Conservation (phyloP, 768 basidiomycete species). For the Exidia glandulosa region DNA sequence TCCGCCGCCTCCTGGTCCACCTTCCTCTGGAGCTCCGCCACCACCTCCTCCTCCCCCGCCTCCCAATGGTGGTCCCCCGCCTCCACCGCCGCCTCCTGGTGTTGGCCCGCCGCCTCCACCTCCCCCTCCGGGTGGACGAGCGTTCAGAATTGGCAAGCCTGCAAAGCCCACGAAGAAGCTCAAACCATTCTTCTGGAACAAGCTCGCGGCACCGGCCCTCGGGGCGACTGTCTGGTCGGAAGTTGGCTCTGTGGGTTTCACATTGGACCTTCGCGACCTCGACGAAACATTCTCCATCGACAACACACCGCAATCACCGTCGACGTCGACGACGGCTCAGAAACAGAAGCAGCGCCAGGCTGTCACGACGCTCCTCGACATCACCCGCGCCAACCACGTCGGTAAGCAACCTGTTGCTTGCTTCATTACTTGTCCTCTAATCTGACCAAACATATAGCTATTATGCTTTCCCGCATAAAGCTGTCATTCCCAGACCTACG, state of each 20-base stretch:
- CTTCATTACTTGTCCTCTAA: neutral
- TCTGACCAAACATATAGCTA: conserved; percentile 33
- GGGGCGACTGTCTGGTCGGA: conserved; percentile 64
- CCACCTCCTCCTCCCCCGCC: conserved; percentile 32
- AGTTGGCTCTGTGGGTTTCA: conserved; percentile 20
- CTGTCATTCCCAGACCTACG: conserved; percentile 52
- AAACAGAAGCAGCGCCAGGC: conserved; percentile 36
- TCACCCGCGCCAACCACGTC: conserved; percentile 74
- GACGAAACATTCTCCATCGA: conserved; percentile 63
- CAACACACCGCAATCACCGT: conserved; percentile 25
- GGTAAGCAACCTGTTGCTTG: too few relatives aligned
- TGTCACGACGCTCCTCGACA: conserved; percentile 64
- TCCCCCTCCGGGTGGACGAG: conserved; percentile 19
- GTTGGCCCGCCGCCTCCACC: conserved; percentile 12
- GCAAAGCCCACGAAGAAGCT: conserved; percentile 43
- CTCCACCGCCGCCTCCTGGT: conserved; percentile 1
- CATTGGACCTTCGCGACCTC: conserved; percentile 58
- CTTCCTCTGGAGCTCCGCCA: conserved; percentile 16
- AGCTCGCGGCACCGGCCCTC: conserved; percentile 38
- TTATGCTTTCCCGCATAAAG: conserved; percentile 75
- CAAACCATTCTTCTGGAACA: conserved; percentile 90
- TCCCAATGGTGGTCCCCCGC: neutral
- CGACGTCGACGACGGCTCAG: conserved; percentile 27
- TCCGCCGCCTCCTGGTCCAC: conserved; percentile 18
- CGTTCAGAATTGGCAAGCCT: conserved; percentile 17